phyloP scores from a whole-genome alignment of 2,329 filamentous ascomycete genomes.

The Trichoderma simmonsii region DNA sequence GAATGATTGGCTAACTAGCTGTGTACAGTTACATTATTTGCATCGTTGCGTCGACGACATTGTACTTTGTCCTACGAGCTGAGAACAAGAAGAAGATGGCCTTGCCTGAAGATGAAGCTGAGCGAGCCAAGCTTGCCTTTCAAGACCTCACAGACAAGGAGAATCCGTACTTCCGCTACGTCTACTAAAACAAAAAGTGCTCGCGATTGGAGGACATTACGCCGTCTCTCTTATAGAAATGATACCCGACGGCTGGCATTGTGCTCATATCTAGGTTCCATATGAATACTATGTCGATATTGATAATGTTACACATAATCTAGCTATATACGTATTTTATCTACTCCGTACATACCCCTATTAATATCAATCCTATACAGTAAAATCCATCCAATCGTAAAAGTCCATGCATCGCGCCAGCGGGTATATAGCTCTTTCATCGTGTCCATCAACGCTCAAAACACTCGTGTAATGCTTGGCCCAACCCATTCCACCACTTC shows the following conservation, averaged over 20 bases:
- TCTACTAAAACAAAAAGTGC: conserved; percentile 23
- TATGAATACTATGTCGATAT: not conserved
- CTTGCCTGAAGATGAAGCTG: conserved; percentile 52
- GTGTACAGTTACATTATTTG: conserved; percentile 59
- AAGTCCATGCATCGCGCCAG: not conserved
- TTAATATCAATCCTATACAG: not conserved
- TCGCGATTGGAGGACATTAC: not conserved
- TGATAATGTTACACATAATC: not conserved
- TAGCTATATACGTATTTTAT: not conserved
- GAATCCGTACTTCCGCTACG: conserved; percentile 65
- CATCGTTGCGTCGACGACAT: conserved; percentile 51
- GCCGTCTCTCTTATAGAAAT: not conserved
- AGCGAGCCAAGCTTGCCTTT: conserved; percentile 64
- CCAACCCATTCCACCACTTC: conserved; percentile 33
- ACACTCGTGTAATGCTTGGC: conserved; percentile 25
- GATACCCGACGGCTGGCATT: not conserved
- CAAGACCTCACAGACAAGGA: conserved; percentile 66
- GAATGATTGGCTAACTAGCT: not conserved
- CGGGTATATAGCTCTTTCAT: not conserved
- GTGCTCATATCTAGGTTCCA: not conserved
- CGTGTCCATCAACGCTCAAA: conserved; percentile 5
- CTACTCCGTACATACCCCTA: not conserved
- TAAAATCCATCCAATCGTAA: not conserved
- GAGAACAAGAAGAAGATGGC: conserved; percentile 55
- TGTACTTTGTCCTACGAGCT: conserved; percentile 57